Evolutionary conservation across 805 yeast genomes (phyloP), one percentile per base, ranked within the genome.

Genomic region (Candida ponderosae): DNA sequence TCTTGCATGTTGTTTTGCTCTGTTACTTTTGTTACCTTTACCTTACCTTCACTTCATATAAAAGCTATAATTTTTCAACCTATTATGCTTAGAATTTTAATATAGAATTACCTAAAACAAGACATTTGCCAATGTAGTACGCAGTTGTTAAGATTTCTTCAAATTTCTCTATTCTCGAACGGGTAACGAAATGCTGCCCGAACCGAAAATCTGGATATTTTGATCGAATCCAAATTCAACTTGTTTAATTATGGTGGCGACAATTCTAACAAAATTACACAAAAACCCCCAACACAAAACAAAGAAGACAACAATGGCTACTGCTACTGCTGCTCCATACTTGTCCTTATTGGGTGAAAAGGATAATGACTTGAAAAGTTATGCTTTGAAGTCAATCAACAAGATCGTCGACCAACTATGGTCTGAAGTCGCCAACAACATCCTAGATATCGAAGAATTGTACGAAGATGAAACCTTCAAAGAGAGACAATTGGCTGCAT

Each of bases 361-460:
- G 8, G 97, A 93, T 57, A 63, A 73, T 35, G 62, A 72, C 36
- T 74, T 93, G 47, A 89, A 87, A 59, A 69, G 81, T 27, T 85
- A 86, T 56, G 98, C 97, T 16, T 72, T 93, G 54, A 67, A 80
- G 39, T 79, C 95, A 16, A 74, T 93, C 47, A 84, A 88, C 56
- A 72, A 66, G 20, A 74, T 83, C 35, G 96, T 87, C 36, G 95
- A 88, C 63, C 89, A 86, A 60, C 71, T 87, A 41, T 93, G 98
- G 98, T 87, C 98, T 3, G 97, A 93, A 66, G 84, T 93, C 40
- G 95, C 98, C 40, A 93, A 93, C 63, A 79, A 74, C 53, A 76
- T 93, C 43, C 68, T 85, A 21, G 88, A 84, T 38, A 83, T 93
- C 52, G 98, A 93, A 64, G 95, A 87, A 45, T 67, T 93, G 38